Percentiles rank a stretch among this genome's conserved stretches.
These are phyloP conservation scores for Suillus weaverae DNA, from an alignment of 768 basidiomycete species.

Conservation along the genomic window DNA sequence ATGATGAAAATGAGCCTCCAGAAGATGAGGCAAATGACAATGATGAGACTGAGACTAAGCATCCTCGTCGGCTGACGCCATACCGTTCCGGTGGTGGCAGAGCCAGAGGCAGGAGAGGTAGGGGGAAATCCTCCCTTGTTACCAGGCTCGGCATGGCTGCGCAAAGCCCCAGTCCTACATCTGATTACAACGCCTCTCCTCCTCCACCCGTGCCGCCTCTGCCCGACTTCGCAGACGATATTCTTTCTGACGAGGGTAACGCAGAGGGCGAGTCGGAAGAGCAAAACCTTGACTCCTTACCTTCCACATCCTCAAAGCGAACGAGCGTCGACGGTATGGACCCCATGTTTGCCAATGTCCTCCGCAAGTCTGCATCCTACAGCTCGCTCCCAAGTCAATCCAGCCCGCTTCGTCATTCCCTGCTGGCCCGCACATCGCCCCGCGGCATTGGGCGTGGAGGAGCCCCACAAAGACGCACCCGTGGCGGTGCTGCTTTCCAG, in stretches of 20 bases:
- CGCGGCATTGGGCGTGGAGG: slow-evolving; percentile 40
- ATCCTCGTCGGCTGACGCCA: slow-evolving; percentile 49
- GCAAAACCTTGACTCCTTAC: slow-evolving; percentile 40
- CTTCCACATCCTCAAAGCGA: slow-evolving; percentile 52
- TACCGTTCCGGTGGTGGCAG: slow-evolving; percentile 50
- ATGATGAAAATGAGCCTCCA: slow-evolving; percentile 37
- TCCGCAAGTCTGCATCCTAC: slow-evolving; percentile 53
- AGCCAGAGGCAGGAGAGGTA: slow-evolving; percentile 50
- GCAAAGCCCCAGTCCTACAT: slow-evolving; percentile 46
- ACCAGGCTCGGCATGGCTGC: slow-evolving; percentile 63
- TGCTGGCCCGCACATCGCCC: slow-evolving; percentile 46
- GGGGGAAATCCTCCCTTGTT: slow-evolving; percentile 55
- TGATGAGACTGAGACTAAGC: slow-evolving; percentile 37
- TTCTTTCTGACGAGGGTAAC: slow-evolving; percentile 25
- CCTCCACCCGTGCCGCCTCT: slow-evolving; percentile 36
- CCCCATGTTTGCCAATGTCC: slow-evolving; percentile 77
- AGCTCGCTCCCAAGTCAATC: slow-evolving; percentile 44
- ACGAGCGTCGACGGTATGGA: slow-evolving; percentile 86
- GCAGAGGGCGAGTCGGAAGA: slow-evolving; percentile 22
- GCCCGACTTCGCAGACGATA: slow-evolving; percentile 27
- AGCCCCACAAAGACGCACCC: slow-evolving; percentile 49
- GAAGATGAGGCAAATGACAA: slow-evolving; percentile 50
- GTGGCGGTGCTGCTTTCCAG: slow-evolving; percentile 70
- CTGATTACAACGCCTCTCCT: slow-evolving; percentile 39
- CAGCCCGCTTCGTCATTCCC: slow-evolving; percentile 63